A percentile compares a stretch with the other conserved stretches of the same genome.
phyloP scores from a whole-genome alignment of 2,329 filamentous ascomycete species.

The Lasiodiplodia theobromae region DNA sequence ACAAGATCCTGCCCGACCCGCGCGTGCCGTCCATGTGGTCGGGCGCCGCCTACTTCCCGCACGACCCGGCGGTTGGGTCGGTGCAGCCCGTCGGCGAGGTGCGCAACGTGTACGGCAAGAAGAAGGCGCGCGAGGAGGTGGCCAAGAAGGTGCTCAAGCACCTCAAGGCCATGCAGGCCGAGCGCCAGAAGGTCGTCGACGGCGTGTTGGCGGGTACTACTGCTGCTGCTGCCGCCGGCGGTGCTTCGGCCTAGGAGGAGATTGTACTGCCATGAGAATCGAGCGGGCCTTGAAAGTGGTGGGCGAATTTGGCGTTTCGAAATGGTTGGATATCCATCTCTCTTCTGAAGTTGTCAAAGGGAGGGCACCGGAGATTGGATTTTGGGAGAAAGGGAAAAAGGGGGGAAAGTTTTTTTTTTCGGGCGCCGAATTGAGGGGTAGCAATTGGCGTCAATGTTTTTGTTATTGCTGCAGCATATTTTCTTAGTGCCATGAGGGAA shows the following conservation, averaged over 20 bases:
- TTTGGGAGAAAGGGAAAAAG: not conserved
- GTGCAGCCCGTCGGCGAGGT: slow-evolving; percentile 54
- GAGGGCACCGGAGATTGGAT: not conserved
- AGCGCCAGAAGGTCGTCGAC: slow-evolving; percentile 35
- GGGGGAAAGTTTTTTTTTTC: not conserved
- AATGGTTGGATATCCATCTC: not conserved
- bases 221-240: not conserved
- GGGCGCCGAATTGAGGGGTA: not conserved
- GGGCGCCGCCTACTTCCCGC: slow-evolving; percentile 45
- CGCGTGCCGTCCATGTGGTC: slow-evolving; percentile 42
- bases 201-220: slow-evolving; percentile 24
- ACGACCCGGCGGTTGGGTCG: slow-evolving; percentile 32
- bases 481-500: not conserved
- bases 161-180: slow-evolving; percentile 44
- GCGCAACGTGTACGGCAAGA: slow-evolving; percentile 54
- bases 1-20: slow-evolving; percentile 19
- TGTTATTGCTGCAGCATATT: not conserved
- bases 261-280: not conserved
- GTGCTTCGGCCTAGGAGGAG: not conserved
- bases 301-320: not conserved
- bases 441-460: not conserved
- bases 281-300: too few species aligned
- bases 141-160: slow-evolving; percentile 51
- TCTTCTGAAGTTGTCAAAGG: not conserved
- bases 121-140: slow-evolving; percentile 58